These are phyloP conservation scores for Pluteus cervinus DNA, from an alignment of 768 basidiomycete species.

Conservation along the genomic window DNA sequence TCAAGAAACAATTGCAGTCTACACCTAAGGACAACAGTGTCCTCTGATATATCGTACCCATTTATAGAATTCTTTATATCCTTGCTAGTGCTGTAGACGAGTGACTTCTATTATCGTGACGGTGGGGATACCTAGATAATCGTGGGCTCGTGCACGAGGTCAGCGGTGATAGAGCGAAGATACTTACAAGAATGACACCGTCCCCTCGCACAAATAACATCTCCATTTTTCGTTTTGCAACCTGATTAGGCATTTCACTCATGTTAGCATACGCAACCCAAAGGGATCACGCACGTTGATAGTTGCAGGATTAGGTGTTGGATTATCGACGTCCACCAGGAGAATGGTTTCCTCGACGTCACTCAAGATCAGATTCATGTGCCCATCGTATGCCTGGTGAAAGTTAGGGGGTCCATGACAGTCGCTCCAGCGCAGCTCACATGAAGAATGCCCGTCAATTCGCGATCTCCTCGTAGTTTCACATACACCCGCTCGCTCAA, in stretches of 20 bases:
- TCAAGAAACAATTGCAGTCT: too few relatives aligned
- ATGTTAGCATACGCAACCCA: not conserved
- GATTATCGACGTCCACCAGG: constrained; percentile 86
- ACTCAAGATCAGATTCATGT: constrained; percentile 98
- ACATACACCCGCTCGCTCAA: constrained; percentile 98
- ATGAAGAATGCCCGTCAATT: constrained; percentile 88
- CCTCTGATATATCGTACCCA: too few relatives aligned
- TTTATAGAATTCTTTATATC: constrained; percentile 5
- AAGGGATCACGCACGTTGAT: constrained; percentile 48
- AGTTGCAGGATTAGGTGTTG: constrained; percentile 46
- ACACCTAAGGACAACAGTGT: too few relatives aligned
- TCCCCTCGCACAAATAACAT: constrained; percentile 99
- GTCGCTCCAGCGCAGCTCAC: constrained; percentile 40
- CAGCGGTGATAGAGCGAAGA: constrained; percentile 4
- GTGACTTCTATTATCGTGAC: constrained; percentile 50
- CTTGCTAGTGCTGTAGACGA: not conserved
- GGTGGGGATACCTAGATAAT: constrained; percentile 68
- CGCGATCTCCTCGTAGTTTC: constrained; percentile 92
- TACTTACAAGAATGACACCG: constrained; percentile 87
- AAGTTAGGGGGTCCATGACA: constrained; percentile 9
- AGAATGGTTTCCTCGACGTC: constrained; percentile 98
- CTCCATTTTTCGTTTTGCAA: constrained; percentile 90
- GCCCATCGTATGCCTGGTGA: constrained; percentile 95
- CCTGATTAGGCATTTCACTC: constrained; percentile 33
- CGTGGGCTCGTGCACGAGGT: constrained; percentile 8